Evolutionary conservation across 208 protist species (phyloP).

Genomic region (Angomonas deanei): DNA sequence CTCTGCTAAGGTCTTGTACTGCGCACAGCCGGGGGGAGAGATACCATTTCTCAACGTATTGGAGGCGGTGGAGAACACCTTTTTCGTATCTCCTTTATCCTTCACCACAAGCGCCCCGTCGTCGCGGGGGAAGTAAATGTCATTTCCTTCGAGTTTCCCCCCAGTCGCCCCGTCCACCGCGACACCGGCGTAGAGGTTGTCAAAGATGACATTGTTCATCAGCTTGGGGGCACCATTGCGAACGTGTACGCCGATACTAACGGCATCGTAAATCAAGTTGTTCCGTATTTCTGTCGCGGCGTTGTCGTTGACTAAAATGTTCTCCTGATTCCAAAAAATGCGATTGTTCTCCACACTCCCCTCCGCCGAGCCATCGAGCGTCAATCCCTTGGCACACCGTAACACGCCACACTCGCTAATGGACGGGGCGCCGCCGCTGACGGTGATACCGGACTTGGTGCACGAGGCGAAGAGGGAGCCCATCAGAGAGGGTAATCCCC

Average conservation of each 20-base stretch:
- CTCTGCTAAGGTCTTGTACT: conserved; percentile 14
- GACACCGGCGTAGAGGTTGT: conserved; percentile 24
- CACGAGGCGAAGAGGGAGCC: conserved; percentile 21
- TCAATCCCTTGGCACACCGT: conserved; percentile 17
- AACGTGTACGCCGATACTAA: conserved; percentile 19
- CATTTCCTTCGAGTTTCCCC: conserved; percentile 24
- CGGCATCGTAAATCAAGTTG: conserved; percentile 33
- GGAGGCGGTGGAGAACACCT: conserved; percentile 4
- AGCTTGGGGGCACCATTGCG: conserved; percentile 10
- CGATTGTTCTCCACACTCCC: conserved; percentile 19
- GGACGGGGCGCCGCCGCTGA: conserved; percentile 13
- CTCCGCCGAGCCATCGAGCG: conserved; percentile 11
- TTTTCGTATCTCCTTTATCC: conserved; percentile 9
- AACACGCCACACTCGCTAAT: conserved; percentile 22
- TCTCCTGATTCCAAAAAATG: conserved; percentile 31
- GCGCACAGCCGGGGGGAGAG: conserved; percentile 17
- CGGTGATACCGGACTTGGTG: conserved; percentile 19
- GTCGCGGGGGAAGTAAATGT: conserved; percentile 29
- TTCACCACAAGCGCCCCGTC: conserved; percentile 25
- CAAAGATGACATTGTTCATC: conserved; percentile 25
- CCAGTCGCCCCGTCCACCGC: conserved; percentile 14
- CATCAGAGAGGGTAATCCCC: conserved; percentile 8
- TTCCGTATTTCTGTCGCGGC: conserved; percentile 8
- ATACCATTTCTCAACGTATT: conserved; percentile 29
- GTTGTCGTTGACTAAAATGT: conserved; percentile 19